Evolutionary conservation across 495 filamentous ascomycete genomes (phyloP).

Genomic region (Penicillium bialowiezense): DNA sequence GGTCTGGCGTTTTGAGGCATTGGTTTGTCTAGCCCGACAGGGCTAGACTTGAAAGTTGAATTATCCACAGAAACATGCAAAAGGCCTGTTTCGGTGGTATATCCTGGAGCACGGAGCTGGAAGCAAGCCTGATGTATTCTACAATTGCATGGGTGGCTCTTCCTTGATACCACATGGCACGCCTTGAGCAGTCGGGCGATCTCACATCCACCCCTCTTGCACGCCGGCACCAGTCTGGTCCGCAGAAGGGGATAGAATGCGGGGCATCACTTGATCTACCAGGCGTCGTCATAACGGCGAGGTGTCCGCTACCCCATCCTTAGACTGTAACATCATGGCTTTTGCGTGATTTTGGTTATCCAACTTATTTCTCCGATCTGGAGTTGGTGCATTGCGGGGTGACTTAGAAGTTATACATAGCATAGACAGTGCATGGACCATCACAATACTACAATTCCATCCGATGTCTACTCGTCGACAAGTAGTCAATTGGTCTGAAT

Average conservation of each 20-base stretch:
- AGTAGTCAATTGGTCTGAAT: no score
- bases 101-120: background rate
- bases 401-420: background rate
- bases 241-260: background rate
- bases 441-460: no score
- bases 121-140: background rate
- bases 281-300: background rate
- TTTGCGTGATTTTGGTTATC: background rate
- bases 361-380: background rate
- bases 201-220: background rate
- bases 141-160: background rate
- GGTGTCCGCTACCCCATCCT: background rate
- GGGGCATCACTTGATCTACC: background rate
- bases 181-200: background rate
- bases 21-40: conserved; percentile 4
- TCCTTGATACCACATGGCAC: background rate
- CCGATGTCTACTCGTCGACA: background rate
- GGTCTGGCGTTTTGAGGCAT: conserved; percentile 16
- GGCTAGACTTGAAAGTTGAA: conserved; percentile 4
- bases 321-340: background rate
- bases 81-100: conserved; percentile 1
- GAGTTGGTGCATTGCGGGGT: background rate
- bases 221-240: background rate
- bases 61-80: conserved; percentile 1
- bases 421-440: no score